Base-by-base conservation (phyloP, 2,329 filamentous ascomycete species). In the Ceratocystis harringtonii region DNA sequence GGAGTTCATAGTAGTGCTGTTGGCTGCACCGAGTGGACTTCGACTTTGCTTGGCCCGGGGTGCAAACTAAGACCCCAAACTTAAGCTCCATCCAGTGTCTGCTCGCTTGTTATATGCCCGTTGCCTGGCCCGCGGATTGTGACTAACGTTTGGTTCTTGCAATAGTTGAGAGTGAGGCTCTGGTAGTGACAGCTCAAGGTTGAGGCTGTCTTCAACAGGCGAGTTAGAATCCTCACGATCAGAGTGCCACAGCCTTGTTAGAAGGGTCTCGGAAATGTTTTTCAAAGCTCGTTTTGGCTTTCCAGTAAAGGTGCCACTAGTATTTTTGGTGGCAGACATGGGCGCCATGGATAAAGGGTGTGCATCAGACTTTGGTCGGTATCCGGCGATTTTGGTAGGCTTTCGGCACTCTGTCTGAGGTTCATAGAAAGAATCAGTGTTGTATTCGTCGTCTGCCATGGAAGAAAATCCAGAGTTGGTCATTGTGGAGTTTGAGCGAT, bases 51-150 rank as follows among this genome's bases (percentile, higher is more conserved):
- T 65, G 41, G n/a, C 57, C 57, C 55, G 57, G 63, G 63, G 55
- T 30, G 52, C 52, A 45, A 65, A 65, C 63, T 61, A 65, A 32
- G 63, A 48, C 41, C 63, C 63, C 63, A 65, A 55, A 48, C 52
- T 65, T 43, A 65, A 48, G 22, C 63, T 25, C 63, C 63, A 65
- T 25, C 30, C 44, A 17, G 63, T 61, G 55, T 65, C 63, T 48
- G 25, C 63, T 65, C 55, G 52, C 52, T 50, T 65, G 52, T 25
- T 25, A n/a, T 32, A 28, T 25, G 19, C 63, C 57, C 44, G 45
- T 45, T 32, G 8, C 15, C 22, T 7, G 17, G 25, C 17, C 22
- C 25, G 32, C 2, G 41, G 1, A 32, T 61, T 36, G 8, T 60
- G 41, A 43, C 7, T 44, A 28, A 25, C 7, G 15, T 30, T 44